Base-by-base conservation (phyloP, 1,284 basidiomycete species). In the Chiua sp. region DNA sequence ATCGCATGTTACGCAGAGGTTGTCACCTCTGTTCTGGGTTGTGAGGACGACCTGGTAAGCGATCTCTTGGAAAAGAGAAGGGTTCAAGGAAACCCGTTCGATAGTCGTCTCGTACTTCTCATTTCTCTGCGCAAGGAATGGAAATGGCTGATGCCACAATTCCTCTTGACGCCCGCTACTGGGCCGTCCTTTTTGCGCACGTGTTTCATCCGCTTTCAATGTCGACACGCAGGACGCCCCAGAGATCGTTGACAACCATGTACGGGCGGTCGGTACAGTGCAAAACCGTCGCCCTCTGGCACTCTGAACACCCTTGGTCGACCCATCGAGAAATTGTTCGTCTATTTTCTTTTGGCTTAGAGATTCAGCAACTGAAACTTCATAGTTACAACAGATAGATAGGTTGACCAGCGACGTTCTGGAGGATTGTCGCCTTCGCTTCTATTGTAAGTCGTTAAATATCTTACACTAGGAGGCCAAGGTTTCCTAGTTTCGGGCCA, bases 141-240 rank as follows among this genome's bases (percentile, higher is more conserved):
- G 91, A 85, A 83, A 68, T 81, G 83, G 44, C 75, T 86, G 18
- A 79, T 88, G 26, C 87, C 90, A 4, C 79, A 82, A 62, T 83
- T 87, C 65, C 77, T 90, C 3, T 76, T 82, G 13, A 77, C 86
- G 59, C 85, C 83, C 12, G 79, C 88, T 11, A 85, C 87, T 18
- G 89, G 88, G 2, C 82, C 90, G 4, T 75, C 82, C 0, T 95
- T 71, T 94, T 91, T 68, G 86, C 90, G 0, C 85, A 85, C 30
- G 88, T 94, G 1, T 93, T 87, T 68, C 93, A 96, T 69, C 93
- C 3, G 88, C 85, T 1, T 95, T 92, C 75, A 94, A 94, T 70
- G 70, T 95, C 46, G 93, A 95, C 63, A 71, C 80, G 0, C 87
- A 90, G 42, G 90, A 92, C 52, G 86, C 86, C 3, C 75, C 78